Percentiles rank a stretch among this genome's conserved stretches.
Evolutionary conservation across 1,139 yeast species (phyloP).

Genomic region (Maudiozyma humilis): DNA sequence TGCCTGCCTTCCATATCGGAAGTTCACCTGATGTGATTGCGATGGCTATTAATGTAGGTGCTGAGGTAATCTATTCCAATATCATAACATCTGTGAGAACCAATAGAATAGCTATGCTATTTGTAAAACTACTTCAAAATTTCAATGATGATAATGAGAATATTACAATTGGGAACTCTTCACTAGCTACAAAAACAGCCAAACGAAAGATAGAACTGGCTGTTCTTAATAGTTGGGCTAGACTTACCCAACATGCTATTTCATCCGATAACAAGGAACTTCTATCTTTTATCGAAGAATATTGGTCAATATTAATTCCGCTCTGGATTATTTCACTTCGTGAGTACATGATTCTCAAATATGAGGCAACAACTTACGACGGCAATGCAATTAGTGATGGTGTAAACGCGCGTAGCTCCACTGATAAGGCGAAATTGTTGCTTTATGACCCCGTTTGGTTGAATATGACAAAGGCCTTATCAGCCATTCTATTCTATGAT

Average conservation of each 20-base stretch:
- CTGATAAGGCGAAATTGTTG: conserved; percentile 37
- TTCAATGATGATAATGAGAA: conserved; percentile 23
- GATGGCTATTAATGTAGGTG: conserved; percentile 70
- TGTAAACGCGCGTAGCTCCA: conserved; percentile 13
- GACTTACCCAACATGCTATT: conserved; percentile 47
- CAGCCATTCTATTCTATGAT: conserved; percentile 53
- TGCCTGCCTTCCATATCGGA: conserved; percentile 77
- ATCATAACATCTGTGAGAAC: conserved; percentile 42
- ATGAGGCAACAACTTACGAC: conserved; percentile 30
- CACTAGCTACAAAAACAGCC: conserved; percentile 39
- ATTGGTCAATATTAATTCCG: conserved; percentile 55
- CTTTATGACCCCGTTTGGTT: conserved; percentile 67
- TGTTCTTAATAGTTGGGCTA: conserved; percentile 84
- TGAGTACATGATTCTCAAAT: conserved; percentile 64
- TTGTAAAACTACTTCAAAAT: conserved; percentile 63
- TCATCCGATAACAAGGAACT: conserved; percentile 34
- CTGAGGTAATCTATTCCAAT: conserved; percentile 60
- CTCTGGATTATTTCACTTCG: conserved; percentile 72
- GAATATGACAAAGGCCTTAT: conserved; percentile 68
- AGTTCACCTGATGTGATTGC: conserved; percentile 70
- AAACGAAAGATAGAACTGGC: conserved; percentile 59
- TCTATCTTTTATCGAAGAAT: conserved; percentile 45
- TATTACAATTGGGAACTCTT: conserved; percentile 36
- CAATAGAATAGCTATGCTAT: conserved; percentile 57
- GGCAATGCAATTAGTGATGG: conserved; percentile 25